phyloP scores from a whole-genome alignment of 2,329 filamentous ascomycete species.

The Stemphylium beticola region DNA sequence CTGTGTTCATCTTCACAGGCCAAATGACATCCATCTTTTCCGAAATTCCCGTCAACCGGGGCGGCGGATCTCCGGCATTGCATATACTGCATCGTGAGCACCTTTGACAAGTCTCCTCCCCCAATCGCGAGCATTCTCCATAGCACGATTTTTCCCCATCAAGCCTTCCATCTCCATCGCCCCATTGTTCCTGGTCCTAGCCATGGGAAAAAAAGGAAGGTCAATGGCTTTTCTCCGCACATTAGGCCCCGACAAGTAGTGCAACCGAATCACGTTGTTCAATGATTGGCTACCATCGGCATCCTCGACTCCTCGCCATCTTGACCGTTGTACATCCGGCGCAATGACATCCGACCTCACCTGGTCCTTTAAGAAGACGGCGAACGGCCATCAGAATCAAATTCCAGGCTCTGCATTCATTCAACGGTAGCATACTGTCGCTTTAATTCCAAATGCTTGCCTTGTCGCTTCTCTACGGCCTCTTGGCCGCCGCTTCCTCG shows the following conservation, averaged over 20 bases:
- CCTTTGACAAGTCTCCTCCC: neutral
- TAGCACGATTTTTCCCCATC: slow-evolving; percentile 9
- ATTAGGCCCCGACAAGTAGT: slow-evolving; percentile 9
- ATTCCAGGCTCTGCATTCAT: neutral
- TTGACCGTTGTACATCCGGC: slow-evolving; percentile 1
- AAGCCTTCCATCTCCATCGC: neutral
- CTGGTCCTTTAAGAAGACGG: slow-evolving; percentile 13
- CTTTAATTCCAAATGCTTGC: slow-evolving; percentile 19
- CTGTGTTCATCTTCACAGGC: too few species aligned
- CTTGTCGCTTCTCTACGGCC: slow-evolving; percentile 23
- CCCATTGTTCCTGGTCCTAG: slow-evolving; percentile 5
- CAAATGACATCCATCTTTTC: neutral
- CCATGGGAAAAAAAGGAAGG: slow-evolving; percentile 14
- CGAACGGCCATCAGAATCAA: neutral
- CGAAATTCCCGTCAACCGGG: neutral
- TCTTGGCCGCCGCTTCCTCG: slow-evolving; percentile 25
- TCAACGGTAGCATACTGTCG: neutral
- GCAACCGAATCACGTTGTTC: slow-evolving; percentile 31
- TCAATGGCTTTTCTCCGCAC: neutral
- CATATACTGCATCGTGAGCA: neutral
- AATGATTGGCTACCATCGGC: slow-evolving; percentile 30
- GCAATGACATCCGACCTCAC: slow-evolving; percentile 5
- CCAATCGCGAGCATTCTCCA: slow-evolving; percentile 5
- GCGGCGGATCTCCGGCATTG: neutral
- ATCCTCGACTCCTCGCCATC: neutral